A percentile compares a stretch with the other conserved stretches of the same genome.
phyloP scores from a whole-genome alignment of 2,329 filamentous ascomycete genomes.

The Diaporthe ilicicola region DNA sequence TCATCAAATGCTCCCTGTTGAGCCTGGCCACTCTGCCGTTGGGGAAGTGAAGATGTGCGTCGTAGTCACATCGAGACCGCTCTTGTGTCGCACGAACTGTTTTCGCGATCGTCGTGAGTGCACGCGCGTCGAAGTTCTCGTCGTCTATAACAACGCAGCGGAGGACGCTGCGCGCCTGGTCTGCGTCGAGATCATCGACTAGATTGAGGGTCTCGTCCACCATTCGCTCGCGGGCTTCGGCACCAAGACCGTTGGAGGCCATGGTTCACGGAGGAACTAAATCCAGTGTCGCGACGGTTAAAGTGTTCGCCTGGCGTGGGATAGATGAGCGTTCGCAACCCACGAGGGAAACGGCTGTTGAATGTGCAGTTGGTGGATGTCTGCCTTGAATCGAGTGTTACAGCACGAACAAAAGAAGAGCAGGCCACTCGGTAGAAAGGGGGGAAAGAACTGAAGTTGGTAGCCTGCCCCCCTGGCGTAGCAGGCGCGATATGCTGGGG shows the following conservation, averaged over 20 bases:
- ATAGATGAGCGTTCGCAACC: neutral
- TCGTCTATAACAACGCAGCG: slow-evolving; percentile 1
- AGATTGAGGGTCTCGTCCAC: neutral
- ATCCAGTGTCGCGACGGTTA: too few species aligned
- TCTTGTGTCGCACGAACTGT: neutral
- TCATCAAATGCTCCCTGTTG: neutral
- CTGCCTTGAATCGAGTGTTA: neutral
- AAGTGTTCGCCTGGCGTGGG: neutral
- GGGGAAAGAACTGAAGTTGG: neutral
- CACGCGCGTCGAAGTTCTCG: neutral
- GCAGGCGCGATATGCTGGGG: neutral
- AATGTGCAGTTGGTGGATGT: neutral
- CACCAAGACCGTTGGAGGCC: neutral
- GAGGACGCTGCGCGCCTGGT: neutral
- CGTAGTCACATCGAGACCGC: neutral
- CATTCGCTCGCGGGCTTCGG: neutral
- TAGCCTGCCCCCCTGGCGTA: too few species aligned
- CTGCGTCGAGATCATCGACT: neutral
- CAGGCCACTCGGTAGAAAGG: neutral
- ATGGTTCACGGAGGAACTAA: neutral
- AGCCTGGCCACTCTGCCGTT: neutral
- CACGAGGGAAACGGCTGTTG: neutral
- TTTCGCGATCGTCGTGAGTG: neutral
- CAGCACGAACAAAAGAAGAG: accelerated
- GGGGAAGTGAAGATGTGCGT: neutral